phyloP scores from a whole-genome alignment of 129 eudicot genomes.

The Centaurea solstitialis region DNA sequence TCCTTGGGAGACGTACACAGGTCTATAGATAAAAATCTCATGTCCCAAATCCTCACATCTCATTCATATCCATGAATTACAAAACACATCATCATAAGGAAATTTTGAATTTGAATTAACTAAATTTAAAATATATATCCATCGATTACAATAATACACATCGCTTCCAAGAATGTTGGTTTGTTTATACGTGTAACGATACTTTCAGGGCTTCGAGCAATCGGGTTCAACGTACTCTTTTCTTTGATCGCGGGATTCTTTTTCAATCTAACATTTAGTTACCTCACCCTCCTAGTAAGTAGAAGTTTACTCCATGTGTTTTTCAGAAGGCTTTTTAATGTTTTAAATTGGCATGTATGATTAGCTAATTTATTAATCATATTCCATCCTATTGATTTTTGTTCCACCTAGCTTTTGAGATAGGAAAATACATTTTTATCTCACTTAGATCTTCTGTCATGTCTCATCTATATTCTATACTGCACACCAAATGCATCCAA shows the following conservation, averaged over 20 bases:
- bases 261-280: constrained; percentile 49
- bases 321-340: background rate
- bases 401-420: background rate
- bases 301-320: background rate
- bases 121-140: too few species aligned
- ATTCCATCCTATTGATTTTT: background rate
- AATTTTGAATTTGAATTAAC: too few species aligned
- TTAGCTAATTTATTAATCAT: too few species aligned
- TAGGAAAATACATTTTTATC: background rate
- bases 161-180: background rate
- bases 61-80: too few species aligned
- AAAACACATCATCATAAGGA: too few species aligned
- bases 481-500: background rate
- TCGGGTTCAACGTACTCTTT: constrained; percentile 47
- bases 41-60: too few species aligned
- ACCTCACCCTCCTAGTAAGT: constrained; percentile 65
- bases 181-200: background rate
- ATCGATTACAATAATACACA: too few species aligned
- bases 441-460: background rate
- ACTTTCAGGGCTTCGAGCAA: constrained; percentile 27
- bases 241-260: constrained; percentile 40
- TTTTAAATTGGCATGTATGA: background rate
- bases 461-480: background rate
- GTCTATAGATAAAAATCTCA: too few species aligned
- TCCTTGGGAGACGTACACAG: background rate